These are phyloP conservation scores for Agroathelia rolfsii DNA, from an alignment of 1,284 basidiomycete genomes.

Conservation along the genomic window DNA sequence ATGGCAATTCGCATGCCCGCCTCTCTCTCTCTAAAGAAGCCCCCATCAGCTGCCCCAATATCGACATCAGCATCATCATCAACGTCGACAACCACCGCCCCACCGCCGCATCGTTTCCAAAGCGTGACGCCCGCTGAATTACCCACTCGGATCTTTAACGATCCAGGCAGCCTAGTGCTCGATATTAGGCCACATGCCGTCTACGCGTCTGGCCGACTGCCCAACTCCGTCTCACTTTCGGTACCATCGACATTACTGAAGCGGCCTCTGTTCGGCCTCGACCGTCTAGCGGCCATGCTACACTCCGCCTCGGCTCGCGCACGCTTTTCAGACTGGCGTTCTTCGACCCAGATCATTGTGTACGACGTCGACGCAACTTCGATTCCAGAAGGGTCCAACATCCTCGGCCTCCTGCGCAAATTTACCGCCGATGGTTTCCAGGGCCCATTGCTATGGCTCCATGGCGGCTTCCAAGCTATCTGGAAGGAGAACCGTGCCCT, in stretches of 20 bases:
- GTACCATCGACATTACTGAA: slow-evolving; percentile 93
- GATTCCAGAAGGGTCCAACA: slow-evolving; percentile 57
- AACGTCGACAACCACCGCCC: too few relatives aligned
- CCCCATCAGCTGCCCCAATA: too few relatives aligned
- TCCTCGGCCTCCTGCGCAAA: slow-evolving; percentile 77
- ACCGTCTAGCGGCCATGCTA: slow-evolving; percentile 69
- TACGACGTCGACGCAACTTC: slow-evolving; percentile 69
- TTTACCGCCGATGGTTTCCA: slow-evolving; percentile 65
- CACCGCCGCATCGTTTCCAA: too few relatives aligned
- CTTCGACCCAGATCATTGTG: slow-evolving; percentile 57
- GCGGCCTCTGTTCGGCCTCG: slow-evolving; percentile 72
- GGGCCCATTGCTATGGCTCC: slow-evolving; percentile 64
- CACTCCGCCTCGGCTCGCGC: slow-evolving; percentile 44
- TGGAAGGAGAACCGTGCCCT: slow-evolving; percentile 44
- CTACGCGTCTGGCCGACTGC: slow-evolving; percentile 56
- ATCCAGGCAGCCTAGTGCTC: slow-evolving; percentile 44
- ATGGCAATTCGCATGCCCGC: too few relatives aligned
- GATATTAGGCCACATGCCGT: slow-evolving; percentile 84
- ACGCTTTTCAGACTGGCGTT: slow-evolving; percentile 51
- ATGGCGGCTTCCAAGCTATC: slow-evolving; percentile 71
- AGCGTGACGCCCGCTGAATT: slow-evolving; percentile 24
- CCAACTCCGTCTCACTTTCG: slow-evolving; percentile 75
- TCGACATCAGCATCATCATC: too few relatives aligned
- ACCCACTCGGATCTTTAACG: slow-evolving; percentile 22
- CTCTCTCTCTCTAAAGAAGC: too few relatives aligned